These are phyloP conservation scores for Komagataella pseudopastoris DNA, from an alignment of 805 yeast genomes.

Conservation along the genomic window DNA sequence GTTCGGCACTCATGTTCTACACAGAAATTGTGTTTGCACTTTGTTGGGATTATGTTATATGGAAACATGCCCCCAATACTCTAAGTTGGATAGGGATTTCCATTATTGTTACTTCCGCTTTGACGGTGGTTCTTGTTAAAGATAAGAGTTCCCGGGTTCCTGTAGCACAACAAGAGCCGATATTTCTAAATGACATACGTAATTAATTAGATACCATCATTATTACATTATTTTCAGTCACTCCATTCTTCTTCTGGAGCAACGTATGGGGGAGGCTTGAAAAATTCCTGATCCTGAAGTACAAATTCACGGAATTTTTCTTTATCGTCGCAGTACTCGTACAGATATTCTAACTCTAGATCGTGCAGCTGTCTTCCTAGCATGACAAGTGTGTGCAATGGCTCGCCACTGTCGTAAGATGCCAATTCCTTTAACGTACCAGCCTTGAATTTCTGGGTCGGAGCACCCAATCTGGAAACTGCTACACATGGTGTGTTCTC, in stretches of 20 bases:
- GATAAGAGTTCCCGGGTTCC: conserved; percentile 12
- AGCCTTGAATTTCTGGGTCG: conserved; percentile 69
- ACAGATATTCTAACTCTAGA: conserved; percentile 73
- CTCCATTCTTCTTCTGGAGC: conserved; percentile 27
- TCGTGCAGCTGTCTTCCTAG: conserved; percentile 93
- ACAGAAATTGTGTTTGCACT: conserved; percentile 70
- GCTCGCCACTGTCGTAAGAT: conserved; percentile 84
- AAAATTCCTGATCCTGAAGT: conserved; percentile 48
- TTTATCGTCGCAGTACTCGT: conserved; percentile 58
- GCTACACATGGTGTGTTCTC: conserved; percentile 89
- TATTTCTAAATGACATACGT: neutral
- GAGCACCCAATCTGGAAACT: conserved; percentile 82
- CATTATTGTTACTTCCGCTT: conserved; percentile 54
- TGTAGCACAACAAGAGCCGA: neutral
- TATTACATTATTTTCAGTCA: neutral
- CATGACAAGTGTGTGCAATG: conserved; percentile 82
- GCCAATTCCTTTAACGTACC: conserved; percentile 71
- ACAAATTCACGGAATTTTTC: conserved; percentile 34
- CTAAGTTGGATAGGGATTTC: conserved; percentile 59
- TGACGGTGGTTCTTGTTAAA: conserved; percentile 41
- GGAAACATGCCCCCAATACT: conserved; percentile 60
- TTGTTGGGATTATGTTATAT: conserved; percentile 57
- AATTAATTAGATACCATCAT: neutral
- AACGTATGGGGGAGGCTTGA: conserved; percentile 61
- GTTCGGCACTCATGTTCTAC: conserved; percentile 64